phyloP scores from a whole-genome alignment of 768 basidiomycete species.

The Kondoa subrosea region DNA sequence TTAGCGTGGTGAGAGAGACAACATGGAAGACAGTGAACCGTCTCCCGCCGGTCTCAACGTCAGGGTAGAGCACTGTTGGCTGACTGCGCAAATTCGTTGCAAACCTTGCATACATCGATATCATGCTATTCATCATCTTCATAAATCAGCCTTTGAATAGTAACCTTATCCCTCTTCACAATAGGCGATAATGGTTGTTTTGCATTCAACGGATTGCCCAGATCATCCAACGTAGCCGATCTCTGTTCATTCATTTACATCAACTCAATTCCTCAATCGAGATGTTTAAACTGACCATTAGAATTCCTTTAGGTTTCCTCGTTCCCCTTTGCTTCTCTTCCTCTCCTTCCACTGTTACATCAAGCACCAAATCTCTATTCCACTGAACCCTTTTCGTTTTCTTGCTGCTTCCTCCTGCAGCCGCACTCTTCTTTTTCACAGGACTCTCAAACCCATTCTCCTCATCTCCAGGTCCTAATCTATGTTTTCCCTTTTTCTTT shows the following conservation, averaged over 20 bases:
- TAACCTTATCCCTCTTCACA: constrained; percentile 7
- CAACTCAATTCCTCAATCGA: not conserved
- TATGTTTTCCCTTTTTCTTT: constrained; percentile 3
- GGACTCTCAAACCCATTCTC: not conserved
- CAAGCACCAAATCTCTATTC: constrained; percentile 10
- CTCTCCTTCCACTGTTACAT: too few relatives aligned
- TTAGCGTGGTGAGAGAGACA: too few relatives aligned
- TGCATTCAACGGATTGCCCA: constrained; percentile 13
- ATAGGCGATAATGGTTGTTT: constrained; percentile 15
- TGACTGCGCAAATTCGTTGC: too few relatives aligned
- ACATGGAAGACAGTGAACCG: too few relatives aligned
- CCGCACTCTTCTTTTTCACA: not conserved
- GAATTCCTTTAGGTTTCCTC: constrained; percentile 1
- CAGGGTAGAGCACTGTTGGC: too few relatives aligned
- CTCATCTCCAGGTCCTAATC: not conserved
- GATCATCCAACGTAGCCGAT: not conserved
- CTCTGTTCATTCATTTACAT: not conserved
- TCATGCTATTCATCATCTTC: constrained; percentile 10
- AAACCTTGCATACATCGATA: too few relatives aligned
- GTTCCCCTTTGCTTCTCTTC: too few relatives aligned
- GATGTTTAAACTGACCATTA: not conserved
- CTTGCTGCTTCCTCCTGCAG: not conserved
- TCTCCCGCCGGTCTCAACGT: too few relatives aligned
- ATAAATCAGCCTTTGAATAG: constrained; percentile 12
- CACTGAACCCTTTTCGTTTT: constrained; percentile 5